A percentile compares a stretch with the other conserved stretches of the same genome.
Conservation (phyloP, 192 early-diverging fungal genomes). For the Backusella australiensis region DNA sequence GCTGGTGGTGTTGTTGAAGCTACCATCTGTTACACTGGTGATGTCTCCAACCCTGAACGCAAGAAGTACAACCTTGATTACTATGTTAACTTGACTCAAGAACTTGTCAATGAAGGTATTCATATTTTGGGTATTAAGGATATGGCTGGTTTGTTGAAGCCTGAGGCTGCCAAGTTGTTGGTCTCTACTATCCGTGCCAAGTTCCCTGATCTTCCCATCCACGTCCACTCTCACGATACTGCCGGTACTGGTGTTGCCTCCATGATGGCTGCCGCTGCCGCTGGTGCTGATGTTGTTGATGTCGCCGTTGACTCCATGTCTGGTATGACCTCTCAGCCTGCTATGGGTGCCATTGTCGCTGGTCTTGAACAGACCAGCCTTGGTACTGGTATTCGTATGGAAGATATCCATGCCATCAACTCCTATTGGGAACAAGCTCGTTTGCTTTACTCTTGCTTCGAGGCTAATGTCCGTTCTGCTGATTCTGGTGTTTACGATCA, state of each 20-base stretch:
- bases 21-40: constrained; percentile 90
- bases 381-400: constrained; percentile 84
- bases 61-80: constrained; percentile 89
- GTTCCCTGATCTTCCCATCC: constrained; percentile 91
- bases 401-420: constrained; percentile 83
- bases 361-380: constrained; percentile 76
- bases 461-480: constrained; percentile 82
- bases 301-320: constrained; percentile 93
- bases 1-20: constrained; percentile 95
- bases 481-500: constrained; percentile 94
- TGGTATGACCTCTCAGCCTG: constrained; percentile 94
- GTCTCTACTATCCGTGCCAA: constrained; percentile 81
- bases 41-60: constrained; percentile 81
- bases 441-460: constrained; percentile 95
- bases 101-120: constrained; percentile 88
- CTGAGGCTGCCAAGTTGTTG: constrained; percentile 83
- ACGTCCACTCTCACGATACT: constrained; percentile 97
- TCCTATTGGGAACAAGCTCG: constrained; percentile 97
- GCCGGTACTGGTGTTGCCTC: constrained; percentile 95
- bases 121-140: constrained; percentile 94
- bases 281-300: constrained; percentile 93
- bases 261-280: constrained; percentile 90
- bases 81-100: constrained; percentile 87
- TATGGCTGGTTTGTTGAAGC: constrained; percentile 97
- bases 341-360: constrained; percentile 92